phyloP scores from a whole-genome alignment of 108 stramenopile genomes.

The Chaetoceros tenuissimus region DNA sequence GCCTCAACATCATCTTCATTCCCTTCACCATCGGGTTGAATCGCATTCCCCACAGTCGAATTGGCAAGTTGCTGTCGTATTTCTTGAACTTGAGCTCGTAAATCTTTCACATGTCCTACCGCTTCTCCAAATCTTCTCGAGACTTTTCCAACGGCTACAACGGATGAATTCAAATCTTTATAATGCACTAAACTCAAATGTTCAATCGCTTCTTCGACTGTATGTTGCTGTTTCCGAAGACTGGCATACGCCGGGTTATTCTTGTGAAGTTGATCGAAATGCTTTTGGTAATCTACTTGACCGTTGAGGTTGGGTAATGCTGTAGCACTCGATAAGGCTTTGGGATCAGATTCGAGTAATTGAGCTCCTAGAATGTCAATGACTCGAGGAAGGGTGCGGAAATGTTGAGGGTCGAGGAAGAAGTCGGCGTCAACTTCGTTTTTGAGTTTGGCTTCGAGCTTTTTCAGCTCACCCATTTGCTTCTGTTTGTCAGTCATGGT shows the following conservation, averaged over 20 bases:
- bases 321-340: constrained; percentile 1
- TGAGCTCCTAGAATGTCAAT: constrained; percentile 74
- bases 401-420: constrained; percentile 59
- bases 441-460: constrained; percentile 41
- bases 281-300: neutral
- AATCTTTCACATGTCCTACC: constrained; percentile 41
- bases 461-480: constrained; percentile 6
- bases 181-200: constrained; percentile 72
- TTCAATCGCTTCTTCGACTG: constrained; percentile 79
- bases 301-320: constrained; percentile 1
- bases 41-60: constrained; percentile 2
- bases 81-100: constrained; percentile 72
- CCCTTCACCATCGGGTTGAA: neutral
- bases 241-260: constrained; percentile 47
- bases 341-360: constrained; percentile 16
- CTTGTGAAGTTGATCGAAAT: constrained; percentile 10
- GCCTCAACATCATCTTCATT: neutral
- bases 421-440: constrained; percentile 67
- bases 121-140: constrained; percentile 75
- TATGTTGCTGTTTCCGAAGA: constrained; percentile 40
- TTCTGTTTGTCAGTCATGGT: no score
- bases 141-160: constrained; percentile 70
- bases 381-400: constrained; percentile 69
- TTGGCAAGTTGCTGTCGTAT: constrained; percentile 32
- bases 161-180: constrained; percentile 74